Evolutionary conservation across 331 rosid genomes (phyloP), one percentile per base, ranked within the genome.

Genomic region (Dryas integrifolia): DNA sequence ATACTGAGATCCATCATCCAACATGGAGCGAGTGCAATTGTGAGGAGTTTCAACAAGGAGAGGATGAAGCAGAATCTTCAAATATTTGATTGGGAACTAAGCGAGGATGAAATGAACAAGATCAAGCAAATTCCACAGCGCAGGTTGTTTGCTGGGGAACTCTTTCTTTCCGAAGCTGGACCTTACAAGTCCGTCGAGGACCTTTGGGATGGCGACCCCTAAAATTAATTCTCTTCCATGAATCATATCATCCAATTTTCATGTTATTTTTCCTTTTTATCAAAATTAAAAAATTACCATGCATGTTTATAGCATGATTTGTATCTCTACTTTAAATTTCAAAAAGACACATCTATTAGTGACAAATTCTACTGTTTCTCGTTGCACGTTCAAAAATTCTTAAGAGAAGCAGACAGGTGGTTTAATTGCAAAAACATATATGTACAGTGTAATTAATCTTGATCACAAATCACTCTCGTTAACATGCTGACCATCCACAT

Each of bases 1-100:
- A 52, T 52, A 69, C 73, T 69, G 18, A 69, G 39, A 69, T 69
- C 50, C 50, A 51, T 69, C 48, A 12, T 40, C 39, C 74, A 69
- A 44, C 63, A 10, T 40, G 52, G 72, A 68, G 62, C 30, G 57
- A 52, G 63, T 18, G 50, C 50, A 1, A 21, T 40, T 18, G n/a
- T 40, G 0, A 53, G 2, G 74, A 53, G 24, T 6, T 69, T 53
- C 63, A 53, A 69, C 52, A 69, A 52, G 73, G 62, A 16, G 63
- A 18, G 62, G 74, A 69, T 69, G 52, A 53, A 53, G 64, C 40
- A 2, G 11, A 69, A 53, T 15, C 12, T 45, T 18, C 40, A 69
- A 24, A 69, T 69, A 69, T 18, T 69, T 16, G 52, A 53, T 41
- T 69, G 74, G 52, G 74, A 53, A 24, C 39, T 69, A 41, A 40